Evolutionary conservation across 2,329 filamentous ascomycete genomes (phyloP).

Genomic region (Claviceps pazoutovae): DNA sequence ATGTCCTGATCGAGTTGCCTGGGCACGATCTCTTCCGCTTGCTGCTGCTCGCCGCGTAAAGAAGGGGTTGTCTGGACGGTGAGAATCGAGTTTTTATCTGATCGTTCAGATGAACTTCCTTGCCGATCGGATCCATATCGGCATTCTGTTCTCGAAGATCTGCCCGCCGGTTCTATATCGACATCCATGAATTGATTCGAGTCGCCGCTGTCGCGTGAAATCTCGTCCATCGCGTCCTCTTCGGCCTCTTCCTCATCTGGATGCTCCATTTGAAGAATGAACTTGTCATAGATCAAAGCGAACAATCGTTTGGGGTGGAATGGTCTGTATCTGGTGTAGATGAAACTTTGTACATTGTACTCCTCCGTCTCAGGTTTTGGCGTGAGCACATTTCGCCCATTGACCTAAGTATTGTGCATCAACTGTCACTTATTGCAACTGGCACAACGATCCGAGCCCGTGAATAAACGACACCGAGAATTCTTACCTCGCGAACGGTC

Average conservation of each 20-base stretch:
- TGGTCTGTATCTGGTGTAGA: conserved; percentile 47
- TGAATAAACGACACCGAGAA: neutral
- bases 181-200: conserved; percentile 8
- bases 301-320: conserved; percentile 35
- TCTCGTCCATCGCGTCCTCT: conserved; percentile 15
- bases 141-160: conserved; percentile 2
- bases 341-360: conserved; percentile 58
- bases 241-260: conserved; percentile 22
- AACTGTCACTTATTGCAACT: neutral
- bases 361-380: conserved; percentile 60
- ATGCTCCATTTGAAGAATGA: conserved; percentile 34
- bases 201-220: conserved; percentile 3
- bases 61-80: conserved; percentile 13
- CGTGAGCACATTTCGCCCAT: conserved; percentile 37
- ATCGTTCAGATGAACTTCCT: conserved; percentile 8
- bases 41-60: neutral
- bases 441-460: neutral
- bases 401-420: conserved; percentile 18
- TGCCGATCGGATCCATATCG: conserved; percentile 1
- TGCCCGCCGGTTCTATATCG: conserved; percentile 10
- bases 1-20: conserved; percentile 4
- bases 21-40: neutral
- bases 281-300: conserved; percentile 32
- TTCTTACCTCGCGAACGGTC: conserved; percentile 41
- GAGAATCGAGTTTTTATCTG: conserved; percentile 12